Evolutionary conservation across 805 yeast species (phyloP), one percentile per base, ranked within the genome.

Genomic region (Saccharomycopsis selenospora): DNA sequence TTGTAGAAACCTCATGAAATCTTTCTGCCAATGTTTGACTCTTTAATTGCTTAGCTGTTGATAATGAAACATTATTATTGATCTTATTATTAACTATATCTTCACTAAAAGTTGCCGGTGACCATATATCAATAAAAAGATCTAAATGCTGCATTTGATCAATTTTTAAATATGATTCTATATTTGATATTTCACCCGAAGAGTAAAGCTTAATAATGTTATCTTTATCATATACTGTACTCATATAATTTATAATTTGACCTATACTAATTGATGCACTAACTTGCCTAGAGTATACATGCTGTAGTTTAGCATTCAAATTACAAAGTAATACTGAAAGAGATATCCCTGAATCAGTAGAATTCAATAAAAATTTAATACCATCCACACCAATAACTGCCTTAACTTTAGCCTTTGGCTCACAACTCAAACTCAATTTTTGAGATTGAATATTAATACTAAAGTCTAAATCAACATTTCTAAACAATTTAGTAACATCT

Each of bases 371-470:
- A 29, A 87, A 55, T 20, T 72, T 75, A n/a, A 87, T 75, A 0
- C 83, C 81, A 18, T 80, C 83, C 20, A 82, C 73, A 5, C 88
- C 84, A 13, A 88, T 81, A 29, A 84, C 77, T 0, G 97, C 95
- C 33, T 88, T 89, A 1, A 93, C 93, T 60, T 86, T 88, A 0
- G 98, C 98, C 14, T 82, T 82, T 1, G 99, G 99, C 52, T 86
- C 91, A 71, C 99, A 93, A 56, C 95, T 85, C 46, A 93, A 68
- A 2, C 84, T 75, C 20, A 93, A 61, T 40, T 75, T 76, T 61
- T 93, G 99, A 28, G 80, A 76, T 18, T 79, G 89, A 46, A 90
- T 74, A 36, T 74, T 70, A 4, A 90, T 54, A 0, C 83, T 79
- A 47, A 85, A 63, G 45, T 77, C 79, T 25, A 87, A 56, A 53